Base-by-base conservation (phyloP, 768 basidiomycete genomes). In the Termitomyces bulborhizus region DNA sequence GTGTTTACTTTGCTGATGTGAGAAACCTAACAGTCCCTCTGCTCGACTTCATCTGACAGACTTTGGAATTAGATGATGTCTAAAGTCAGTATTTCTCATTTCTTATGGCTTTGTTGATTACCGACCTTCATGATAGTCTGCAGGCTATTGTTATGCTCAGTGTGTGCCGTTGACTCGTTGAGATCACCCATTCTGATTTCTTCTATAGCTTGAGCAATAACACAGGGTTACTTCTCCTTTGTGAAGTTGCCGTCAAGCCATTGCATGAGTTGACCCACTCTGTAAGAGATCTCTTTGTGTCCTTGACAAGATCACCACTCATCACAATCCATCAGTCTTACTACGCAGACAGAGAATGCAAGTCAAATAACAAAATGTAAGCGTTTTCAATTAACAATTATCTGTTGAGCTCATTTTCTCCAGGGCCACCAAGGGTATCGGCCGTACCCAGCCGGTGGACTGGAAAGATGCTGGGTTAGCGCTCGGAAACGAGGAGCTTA, bases 1-100 rank as follows among this genome's bases (percentile, higher is more conserved):
- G 81, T 43, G 79, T 83, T 36, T 84, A 85, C 65, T 82, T 85
- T 53, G 82, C 83, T 4, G 82, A 84, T 66, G 81, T 81, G 57
- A 63, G 78, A 58, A 13, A 27, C 15, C 11, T 34, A 9, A 37
- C 24, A 62, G 12, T 27, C 36, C 34, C 45, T 16, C 27, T 39
- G 24, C 3, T 60, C 16, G 51, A 49, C 46, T 27, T 24, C 6
- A 49, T 31, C 50, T 57, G 13, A 60, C 13, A 16, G 29, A 46
- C 32, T 16, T 31, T 34, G 56, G 49, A 31, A 52, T 26, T 53
- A 82, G 81, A 83, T 83, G 79, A 81, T 84, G 78, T 82, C 82
- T 31, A 84, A 84, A 70, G 77, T 78, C 29, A 52, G 69, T 64
- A 13, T 51, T 49, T 31, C 34, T 31, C 45, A 13, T 36, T 36